Evolutionary conservation across 805 yeast genomes (phyloP), one percentile per base, ranked within the genome.

Genomic region (Scheffersomyces amazonensis): DNA sequence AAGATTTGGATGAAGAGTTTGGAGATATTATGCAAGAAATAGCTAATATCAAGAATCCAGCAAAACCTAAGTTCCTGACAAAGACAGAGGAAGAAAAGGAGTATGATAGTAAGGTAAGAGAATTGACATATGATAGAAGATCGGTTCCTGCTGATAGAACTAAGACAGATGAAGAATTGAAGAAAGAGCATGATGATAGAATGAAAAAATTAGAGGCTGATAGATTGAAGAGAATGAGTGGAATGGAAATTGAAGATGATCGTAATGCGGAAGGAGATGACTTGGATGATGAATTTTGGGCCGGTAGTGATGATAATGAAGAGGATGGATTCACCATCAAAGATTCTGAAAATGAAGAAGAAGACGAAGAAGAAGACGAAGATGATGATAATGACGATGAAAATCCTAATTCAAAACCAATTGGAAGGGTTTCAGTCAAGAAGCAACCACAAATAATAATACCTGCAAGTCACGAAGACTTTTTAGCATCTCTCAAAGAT

Each of bases 121-220:
- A 80, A 52, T 71, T 84, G 42, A 75, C 78, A 2, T 66, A 81
- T 52, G 93, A 86, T 43, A 78, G 80, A 59, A 73, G 90, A 54
- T 83, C 93, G 9, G 89, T 75, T 2, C 93, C 93, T 22, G 80
- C 90, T 16, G 91, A 84, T 39, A 73, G 90, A 62, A 83, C 91
- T 2, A 83, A 84, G 56, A 84, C 93, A 1, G 81, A 75, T 2
- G 89, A 85, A 58, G 93, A 86, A 57, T 37, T 83, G 10, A 66
- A 64, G 33, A 64, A 69, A 28, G 91, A 84, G 52, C 75, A 75
- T 48, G 73, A 70, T 15, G 83, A 78, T n/a, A 76, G 73, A 49
- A 65, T 71, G 66, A 76, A 77, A 47, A 69, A 74, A 49, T 62
- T 85, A 47, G 90, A 87, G 58, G 77, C 74, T 34, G 89, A 76